Percentiles rank a stretch among this genome's conserved stretches.
Evolutionary conservation across 805 yeast genomes (phyloP).

Genomic region (Saccharomycopsis guyanensis): DNA sequence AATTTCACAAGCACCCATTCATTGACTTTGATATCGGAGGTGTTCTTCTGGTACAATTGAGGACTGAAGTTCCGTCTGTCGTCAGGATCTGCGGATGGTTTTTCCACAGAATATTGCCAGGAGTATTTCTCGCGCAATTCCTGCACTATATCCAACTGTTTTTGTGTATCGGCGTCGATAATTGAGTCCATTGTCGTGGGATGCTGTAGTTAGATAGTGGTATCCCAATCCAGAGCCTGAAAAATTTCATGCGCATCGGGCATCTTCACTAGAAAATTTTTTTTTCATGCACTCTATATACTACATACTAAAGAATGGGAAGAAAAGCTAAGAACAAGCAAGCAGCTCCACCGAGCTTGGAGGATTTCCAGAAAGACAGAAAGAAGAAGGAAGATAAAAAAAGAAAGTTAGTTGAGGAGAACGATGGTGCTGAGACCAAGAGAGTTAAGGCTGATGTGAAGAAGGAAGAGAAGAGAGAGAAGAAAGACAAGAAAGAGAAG

Average conservation of each 20-base stretch:
- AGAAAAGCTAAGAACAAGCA: constrained; percentile 84
- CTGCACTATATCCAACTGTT: background rate
- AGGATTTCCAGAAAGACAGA: constrained; percentile 62
- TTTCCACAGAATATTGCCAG: background rate
- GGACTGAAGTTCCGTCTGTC: constrained; percentile 5
- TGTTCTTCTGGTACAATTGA: constrained; percentile 22
- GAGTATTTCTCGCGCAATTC: background rate
- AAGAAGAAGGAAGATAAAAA: constrained; percentile 14
- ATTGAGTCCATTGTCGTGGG: constrained; percentile 1
- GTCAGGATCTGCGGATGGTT: background rate
- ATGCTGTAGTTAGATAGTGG: too few species aligned
- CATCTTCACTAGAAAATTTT: background rate
- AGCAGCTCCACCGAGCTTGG: constrained; percentile 83
- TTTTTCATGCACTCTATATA: background rate
- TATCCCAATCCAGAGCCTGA: too few species aligned
- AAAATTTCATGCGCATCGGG: background rate
- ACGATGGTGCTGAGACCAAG: constrained; percentile 5
- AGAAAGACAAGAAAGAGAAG: constrained; percentile 4
- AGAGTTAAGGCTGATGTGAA: background rate
- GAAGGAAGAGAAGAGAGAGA: constrained; percentile 4
- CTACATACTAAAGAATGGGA: constrained; percentile 53
- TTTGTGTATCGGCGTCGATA: too few species aligned
- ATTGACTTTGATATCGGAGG: constrained; percentile 34
- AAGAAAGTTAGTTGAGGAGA: background rate
- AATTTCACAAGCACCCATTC: constrained; percentile 60